Percentiles rank a stretch among this genome's conserved stretches.
Evolutionary conservation across 208 protist genomes (phyloP).

Genomic region (Leishmania turanica): DNA sequence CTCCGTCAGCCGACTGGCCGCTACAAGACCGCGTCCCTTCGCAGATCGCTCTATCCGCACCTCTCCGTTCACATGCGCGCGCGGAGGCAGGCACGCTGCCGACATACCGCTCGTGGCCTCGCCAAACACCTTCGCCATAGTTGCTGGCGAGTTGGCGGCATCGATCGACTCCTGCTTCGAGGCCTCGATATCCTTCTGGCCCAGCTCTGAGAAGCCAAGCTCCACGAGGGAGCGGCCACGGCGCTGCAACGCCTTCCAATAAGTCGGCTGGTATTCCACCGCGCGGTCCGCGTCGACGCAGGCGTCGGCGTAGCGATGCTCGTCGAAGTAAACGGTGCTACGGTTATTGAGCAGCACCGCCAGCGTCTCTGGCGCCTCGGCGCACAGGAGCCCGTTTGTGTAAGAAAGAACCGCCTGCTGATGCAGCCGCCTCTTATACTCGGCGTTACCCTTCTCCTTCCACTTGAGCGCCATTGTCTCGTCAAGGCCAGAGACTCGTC

Average conservation of each 20-base stretch:
- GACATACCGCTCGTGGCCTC: constrained; percentile 28
- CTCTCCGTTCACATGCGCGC: constrained; percentile 26
- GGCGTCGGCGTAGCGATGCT: constrained; percentile 55
- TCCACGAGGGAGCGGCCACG: constrained; percentile 70
- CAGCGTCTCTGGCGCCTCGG: constrained; percentile 60
- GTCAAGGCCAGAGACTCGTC: constrained; percentile 41
- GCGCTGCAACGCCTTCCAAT: constrained; percentile 80
- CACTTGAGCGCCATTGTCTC: constrained; percentile 64
- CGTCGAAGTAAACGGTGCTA: constrained; percentile 66
- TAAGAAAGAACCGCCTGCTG: constrained; percentile 65
- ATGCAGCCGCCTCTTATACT: constrained; percentile 48
- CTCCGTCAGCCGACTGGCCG: constrained; percentile 41
- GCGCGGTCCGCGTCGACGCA: constrained; percentile 69
- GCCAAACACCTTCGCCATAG: constrained; percentile 52
- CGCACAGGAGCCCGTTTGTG: constrained; percentile 78
- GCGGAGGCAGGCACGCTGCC: constrained; percentile 33
- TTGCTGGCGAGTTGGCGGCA: constrained; percentile 41
- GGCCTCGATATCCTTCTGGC: constrained; percentile 62
- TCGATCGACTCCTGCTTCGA: constrained; percentile 35
- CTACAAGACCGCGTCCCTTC: constrained; percentile 49
- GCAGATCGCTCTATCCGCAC: constrained; percentile 30
- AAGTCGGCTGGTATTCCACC: constrained; percentile 45
- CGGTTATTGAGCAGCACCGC: constrained; percentile 79
- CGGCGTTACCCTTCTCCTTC: constrained; percentile 80
- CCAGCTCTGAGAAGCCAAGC: constrained; percentile 56